These are phyloP conservation scores for Pseudozyma sp. DNA, from an alignment of 1,284 basidiomycete genomes.

Conservation along the genomic window DNA sequence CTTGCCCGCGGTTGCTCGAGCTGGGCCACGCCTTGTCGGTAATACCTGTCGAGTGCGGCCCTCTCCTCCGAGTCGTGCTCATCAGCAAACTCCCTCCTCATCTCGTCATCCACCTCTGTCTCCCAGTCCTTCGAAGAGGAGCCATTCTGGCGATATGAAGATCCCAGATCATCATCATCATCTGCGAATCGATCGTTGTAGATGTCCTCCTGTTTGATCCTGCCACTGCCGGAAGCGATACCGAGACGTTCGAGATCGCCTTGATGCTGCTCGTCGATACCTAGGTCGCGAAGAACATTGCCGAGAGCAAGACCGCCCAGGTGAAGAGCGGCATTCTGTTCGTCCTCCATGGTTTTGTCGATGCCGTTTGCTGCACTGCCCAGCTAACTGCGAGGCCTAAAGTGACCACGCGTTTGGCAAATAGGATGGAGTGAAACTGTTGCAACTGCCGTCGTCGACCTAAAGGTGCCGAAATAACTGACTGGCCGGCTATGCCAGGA, in stretches of 20 bases:
- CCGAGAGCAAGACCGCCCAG: constrained; percentile 66
- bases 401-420: not conserved
- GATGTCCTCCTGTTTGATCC: constrained; percentile 63
- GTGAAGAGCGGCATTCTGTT: constrained; percentile 63
- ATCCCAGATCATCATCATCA: constrained; percentile 56
- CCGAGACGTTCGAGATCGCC: constrained; percentile 52
- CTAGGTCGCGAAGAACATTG: constrained; percentile 65
- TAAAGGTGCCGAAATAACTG: not conserved
- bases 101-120: constrained; percentile 55
- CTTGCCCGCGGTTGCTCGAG: constrained; percentile 37
- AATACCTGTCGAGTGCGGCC: constrained; percentile 54
- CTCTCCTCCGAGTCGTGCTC: constrained; percentile 50
- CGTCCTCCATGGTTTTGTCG: constrained; percentile 55
- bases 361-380: not conserved
- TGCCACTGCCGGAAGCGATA: constrained; percentile 43
- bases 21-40: constrained; percentile 50
- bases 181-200: constrained; percentile 66
- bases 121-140: constrained; percentile 52
- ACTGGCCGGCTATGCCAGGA: constrained; percentile 33
- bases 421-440: not conserved
- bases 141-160: constrained; percentile 29
- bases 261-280: constrained; percentile 57
- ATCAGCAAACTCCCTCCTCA: constrained; percentile 45
- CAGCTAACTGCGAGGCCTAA: not conserved
- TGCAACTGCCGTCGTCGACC: not conserved